Evolutionary conservation across 805 yeast species (phyloP), one percentile per base, ranked within the genome.

Genomic region (Zygoascus biomembranicola): DNA sequence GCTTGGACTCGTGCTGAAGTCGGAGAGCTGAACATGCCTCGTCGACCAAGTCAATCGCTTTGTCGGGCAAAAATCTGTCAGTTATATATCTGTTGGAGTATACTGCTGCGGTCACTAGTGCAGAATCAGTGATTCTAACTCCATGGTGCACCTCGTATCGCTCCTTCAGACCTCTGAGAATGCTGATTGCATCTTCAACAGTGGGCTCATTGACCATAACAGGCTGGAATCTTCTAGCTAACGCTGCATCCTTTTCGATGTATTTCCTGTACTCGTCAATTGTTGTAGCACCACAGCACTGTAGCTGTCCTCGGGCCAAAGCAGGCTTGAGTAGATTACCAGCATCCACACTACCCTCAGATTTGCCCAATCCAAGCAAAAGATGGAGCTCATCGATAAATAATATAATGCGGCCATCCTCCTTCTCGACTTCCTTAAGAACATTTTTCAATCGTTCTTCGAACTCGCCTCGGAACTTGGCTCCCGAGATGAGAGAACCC

Each of bases 91-190:
- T 77, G 65, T 89, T 87, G 48, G 95, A 82, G 64, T 90, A 80
- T 6, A 87, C 83, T 0, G 97, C 96, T 11, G 98, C 97, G 0
- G 96, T 86, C 1, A 92, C 97, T 53, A 92, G 74, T 0, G 99
- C 97, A 49, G 90, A 79, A 66, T 92, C 99, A 2, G 92, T 79
- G 55, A 92, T 88, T 58, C 96, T 80, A 8, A 92, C 99, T 71
- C 99, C 99, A 64, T 92, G 99, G 63, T 92, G 99, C 1, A 92
- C 97, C 66, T 92, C 99, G 67, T 92, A 92, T 57, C 86, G 79
- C 64, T 92, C 98, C 67, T 92, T 90, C 63, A 92, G 76, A 3
- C 99, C 99, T 65, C 99, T 80, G 55, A 94, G 73, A 56, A 92
- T 92, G 28, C 95, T 85, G 52, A 92, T 89, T 0, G 97, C 85